phyloP scores from a whole-genome alignment of 257 asterid genomes.

The Gentiana macrophylla region DNA sequence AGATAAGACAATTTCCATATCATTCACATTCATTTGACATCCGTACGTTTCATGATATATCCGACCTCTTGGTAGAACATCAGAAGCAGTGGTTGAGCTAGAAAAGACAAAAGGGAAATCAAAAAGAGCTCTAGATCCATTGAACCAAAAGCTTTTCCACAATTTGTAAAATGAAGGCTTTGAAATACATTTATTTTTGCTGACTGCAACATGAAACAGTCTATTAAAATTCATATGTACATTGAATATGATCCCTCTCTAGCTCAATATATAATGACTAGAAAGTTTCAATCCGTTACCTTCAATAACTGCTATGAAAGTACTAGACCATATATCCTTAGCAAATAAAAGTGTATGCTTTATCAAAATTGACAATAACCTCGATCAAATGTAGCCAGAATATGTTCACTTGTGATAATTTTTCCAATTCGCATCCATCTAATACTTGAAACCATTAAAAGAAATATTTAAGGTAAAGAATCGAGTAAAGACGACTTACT shows the following conservation, averaged over 20 bases:
- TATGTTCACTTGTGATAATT: too few species aligned
- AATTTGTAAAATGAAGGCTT: too few species aligned
- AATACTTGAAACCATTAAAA: neutral
- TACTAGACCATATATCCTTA: too few species aligned
- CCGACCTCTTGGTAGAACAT: slow-evolving; percentile 67
- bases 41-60: slow-evolving; percentile 96
- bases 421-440: neutral
- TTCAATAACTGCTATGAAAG: too few species aligned
- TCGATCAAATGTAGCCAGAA: too few species aligned
- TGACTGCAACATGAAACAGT: too few species aligned
- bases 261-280: too few species aligned
- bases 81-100: slow-evolving; percentile 35
- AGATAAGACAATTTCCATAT: slow-evolving; percentile 93
- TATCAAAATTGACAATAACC: too few species aligned
- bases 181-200: too few species aligned
- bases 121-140: slow-evolving; percentile 1
- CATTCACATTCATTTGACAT: slow-evolving; percentile 98
- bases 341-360: too few species aligned
- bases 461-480: neutral
- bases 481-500: slow-evolving; percentile 30
- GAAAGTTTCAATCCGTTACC: too few species aligned
- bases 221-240: neutral
- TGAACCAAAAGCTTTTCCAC: neutral
- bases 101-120: slow-evolving; percentile 15
- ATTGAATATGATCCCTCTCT: too few species aligned